These are phyloP conservation scores for Brassica nigra DNA, from an alignment of 345 rosid species.

Conservation along the genomic window DNA sequence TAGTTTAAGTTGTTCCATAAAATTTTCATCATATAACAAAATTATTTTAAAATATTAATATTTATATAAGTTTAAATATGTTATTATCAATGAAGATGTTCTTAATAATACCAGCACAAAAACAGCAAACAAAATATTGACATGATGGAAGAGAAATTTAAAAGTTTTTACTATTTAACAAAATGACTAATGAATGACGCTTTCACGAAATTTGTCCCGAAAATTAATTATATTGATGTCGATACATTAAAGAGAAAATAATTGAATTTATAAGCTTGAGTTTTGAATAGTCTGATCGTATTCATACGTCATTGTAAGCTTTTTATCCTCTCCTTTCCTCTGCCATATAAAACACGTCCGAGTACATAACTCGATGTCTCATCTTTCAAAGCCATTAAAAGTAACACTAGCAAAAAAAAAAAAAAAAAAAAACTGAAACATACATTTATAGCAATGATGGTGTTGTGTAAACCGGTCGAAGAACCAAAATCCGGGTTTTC, in stretches of 20 bases:
- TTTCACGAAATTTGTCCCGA: neutral
- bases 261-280: constrained; percentile 16
- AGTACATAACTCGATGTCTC: constrained; percentile 16
- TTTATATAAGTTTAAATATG: too few relatives aligned
- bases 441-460: constrained; percentile 21
- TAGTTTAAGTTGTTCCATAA: too few relatives aligned
- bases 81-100: neutral
- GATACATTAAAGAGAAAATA: constrained; percentile 9
- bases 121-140: neutral
- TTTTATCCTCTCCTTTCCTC: neutral
- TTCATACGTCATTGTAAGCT: constrained; percentile 10
- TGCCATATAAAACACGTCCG: constrained; percentile 25
- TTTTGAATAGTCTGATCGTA: constrained; percentile 17
- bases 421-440: constrained; percentile 34
- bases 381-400: constrained; percentile 26
- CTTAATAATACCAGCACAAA: neutral
- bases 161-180: neutral
- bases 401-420: neutral
- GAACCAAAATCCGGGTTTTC: constrained; percentile 27
- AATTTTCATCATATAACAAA: too few relatives aligned
- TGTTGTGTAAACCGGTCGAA: constrained; percentile 31
- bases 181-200: neutral
- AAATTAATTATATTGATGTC: constrained; percentile 1
- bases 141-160: neutral
- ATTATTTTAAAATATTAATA: too few relatives aligned